Base-by-base conservation (phyloP, 2,329 filamentous ascomycete species). In the Phaeosphaeriaceae sp. region DNA sequence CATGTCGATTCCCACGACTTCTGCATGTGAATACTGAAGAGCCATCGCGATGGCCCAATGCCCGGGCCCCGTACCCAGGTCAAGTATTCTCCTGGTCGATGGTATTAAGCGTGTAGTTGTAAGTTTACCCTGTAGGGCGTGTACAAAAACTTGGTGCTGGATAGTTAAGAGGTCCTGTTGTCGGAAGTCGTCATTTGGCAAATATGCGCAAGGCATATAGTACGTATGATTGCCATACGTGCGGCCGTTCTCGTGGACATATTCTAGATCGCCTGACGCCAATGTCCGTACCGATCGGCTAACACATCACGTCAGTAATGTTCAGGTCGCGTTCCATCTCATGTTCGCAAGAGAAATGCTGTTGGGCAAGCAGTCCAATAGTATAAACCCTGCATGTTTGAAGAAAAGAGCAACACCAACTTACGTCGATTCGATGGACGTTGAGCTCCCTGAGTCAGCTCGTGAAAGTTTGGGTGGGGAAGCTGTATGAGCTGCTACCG, bases 151-250 rank as follows among this genome's bases (percentile, higher is more conserved):
- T 63, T 87, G 84, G 56, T 88, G 84, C 32, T 83, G 75, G 43
- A 88, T 76, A 49, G 82, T 80, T 42, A 87, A 69, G 34, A 86
- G 82, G 37, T 83, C 83, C 67, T 87, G 84, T 63, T 88, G 86
- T 37, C 79, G 72, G 37, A 87, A 82, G 60, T 88, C 86, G 18
- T 46, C 44, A 18, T 52, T 48, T 13, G 45, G 56, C 42, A 55
- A 45, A 35, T 50, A 61, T 13, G 52, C 42, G 66, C 87, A 87
- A 12, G 86, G 86, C 79, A 87, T 85, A 66, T 78, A 84, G 62
- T 87, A 88, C 28, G 78, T 77, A 28, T 81, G 76, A 61, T 86
- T 85, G 64, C 85, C 86, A 56, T 86, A 81, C 20, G 72, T 79
- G 17, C 86, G 82, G 35, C 79, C 83, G 70, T 88, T 81, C 54